These are phyloP conservation scores for Wickerhamomyces sp. DNA, from an alignment of 1,139 yeast species.

Conservation along the genomic window DNA sequence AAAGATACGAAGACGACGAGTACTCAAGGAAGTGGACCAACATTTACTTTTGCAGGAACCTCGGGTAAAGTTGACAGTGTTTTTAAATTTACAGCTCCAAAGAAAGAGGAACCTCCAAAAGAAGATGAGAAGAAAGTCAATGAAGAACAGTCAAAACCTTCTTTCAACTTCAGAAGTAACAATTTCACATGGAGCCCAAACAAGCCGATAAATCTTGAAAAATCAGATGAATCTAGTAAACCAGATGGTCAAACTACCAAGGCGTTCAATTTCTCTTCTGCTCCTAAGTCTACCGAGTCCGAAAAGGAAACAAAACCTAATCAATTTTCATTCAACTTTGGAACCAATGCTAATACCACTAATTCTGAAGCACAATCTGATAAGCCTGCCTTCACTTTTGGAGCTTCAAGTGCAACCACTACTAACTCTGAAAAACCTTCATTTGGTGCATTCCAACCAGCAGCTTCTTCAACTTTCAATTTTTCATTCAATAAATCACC, in stretches of 20 bases:
- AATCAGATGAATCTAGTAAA: slow-evolving; percentile 10
- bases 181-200: slow-evolving; percentile 20
- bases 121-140: slow-evolving; percentile 10
- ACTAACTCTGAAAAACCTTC: background rate
- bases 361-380: background rate
- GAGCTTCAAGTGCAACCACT: slow-evolving; percentile 6
- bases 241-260: slow-evolving; percentile 10
- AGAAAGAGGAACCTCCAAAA: slow-evolving; percentile 11
- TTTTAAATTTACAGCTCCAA: slow-evolving; percentile 36
- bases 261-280: slow-evolving; percentile 21
- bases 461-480: slow-evolving; percentile 12
- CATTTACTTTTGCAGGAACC: slow-evolving; percentile 48
- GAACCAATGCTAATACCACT: slow-evolving; percentile 1
- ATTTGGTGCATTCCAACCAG: slow-evolving; percentile 13
- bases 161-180: slow-evolving; percentile 6
- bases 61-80: slow-evolving; percentile 37
- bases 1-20: slow-evolving; percentile 44
- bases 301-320: slow-evolving; percentile 15
- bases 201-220: slow-evolving; percentile 22
- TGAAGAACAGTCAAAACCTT: slow-evolving; percentile 10
- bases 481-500: slow-evolving; percentile 13
- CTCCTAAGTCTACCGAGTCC: slow-evolving; percentile 4
- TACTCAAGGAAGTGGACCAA: slow-evolving; percentile 63
- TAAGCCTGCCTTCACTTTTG: slow-evolving; percentile 10
- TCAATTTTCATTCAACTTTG: slow-evolving; percentile 13